phyloP scores from a whole-genome alignment of 1,284 basidiomycete species.

The Cerrena zonata region DNA sequence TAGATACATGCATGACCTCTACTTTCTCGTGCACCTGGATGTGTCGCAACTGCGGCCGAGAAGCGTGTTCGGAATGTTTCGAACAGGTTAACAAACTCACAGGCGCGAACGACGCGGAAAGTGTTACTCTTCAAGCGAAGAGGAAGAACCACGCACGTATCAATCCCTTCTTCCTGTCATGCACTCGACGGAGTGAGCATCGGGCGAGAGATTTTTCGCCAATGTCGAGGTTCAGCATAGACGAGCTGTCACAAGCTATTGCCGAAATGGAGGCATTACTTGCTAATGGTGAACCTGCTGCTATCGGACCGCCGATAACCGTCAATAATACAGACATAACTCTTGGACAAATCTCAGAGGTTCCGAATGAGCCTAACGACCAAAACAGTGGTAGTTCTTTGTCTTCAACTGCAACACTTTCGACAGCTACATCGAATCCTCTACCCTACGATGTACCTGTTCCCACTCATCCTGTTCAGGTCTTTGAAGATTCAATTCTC shows the following conservation, averaged over 20 bases:
- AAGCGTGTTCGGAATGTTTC: slow-evolving; percentile 83
- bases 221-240: slow-evolving; percentile 67
- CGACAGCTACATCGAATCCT: too few relatives aligned
- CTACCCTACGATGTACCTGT: too few relatives aligned
- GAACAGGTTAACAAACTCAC: slow-evolving; percentile 63
- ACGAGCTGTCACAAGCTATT: slow-evolving; percentile 62
- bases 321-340: too few relatives aligned
- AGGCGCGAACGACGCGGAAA: slow-evolving; percentile 41
- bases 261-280: slow-evolving; percentile 59
- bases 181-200: slow-evolving; percentile 65
- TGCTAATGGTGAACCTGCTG: neutral
- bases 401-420: too few relatives aligned
- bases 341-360: too few relatives aligned
- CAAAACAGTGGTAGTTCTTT: too few relatives aligned
- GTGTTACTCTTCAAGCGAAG: slow-evolving; percentile 41
- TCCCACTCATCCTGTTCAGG: slow-evolving; percentile 39
- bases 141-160: slow-evolving; percentile 57
- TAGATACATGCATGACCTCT: slow-evolving; percentile 89
- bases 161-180: slow-evolving; percentile 70
- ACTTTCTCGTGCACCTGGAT: slow-evolving; percentile 87
- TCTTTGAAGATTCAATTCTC: slow-evolving; percentile 50
- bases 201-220: slow-evolving; percentile 66
- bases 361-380: too few relatives aligned
- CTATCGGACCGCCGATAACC: too few relatives aligned
- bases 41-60: slow-evolving; percentile 84